phyloP scores from a whole-genome alignment of 306 rosid species.

The Quillaja saponaria region DNA sequence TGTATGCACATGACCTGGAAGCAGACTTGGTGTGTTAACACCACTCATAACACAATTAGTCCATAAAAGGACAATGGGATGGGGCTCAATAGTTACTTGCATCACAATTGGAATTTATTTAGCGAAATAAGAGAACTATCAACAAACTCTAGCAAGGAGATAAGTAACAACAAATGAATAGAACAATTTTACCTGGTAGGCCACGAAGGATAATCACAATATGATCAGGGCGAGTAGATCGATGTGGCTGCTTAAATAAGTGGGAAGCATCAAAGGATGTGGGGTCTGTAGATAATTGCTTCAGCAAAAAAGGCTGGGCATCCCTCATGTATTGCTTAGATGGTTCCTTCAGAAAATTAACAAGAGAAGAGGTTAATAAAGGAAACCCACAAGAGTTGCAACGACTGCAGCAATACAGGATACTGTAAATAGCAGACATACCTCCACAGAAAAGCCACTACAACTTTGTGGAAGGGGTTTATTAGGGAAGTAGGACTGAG shows the following conservation, averaged over 20 bases:
- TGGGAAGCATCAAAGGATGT: conserved; percentile 52
- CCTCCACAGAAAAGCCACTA: conserved; percentile 55
- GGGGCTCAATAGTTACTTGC: not conserved
- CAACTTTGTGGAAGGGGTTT: conserved; percentile 50
- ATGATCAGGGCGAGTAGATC: conserved; percentile 84
- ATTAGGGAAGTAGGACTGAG: conserved; percentile 52
- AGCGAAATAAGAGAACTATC: not conserved
- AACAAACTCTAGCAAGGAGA: conserved; percentile 11
- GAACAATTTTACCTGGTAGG: conserved; percentile 70
- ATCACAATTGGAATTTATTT: conserved; percentile 2
- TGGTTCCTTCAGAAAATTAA: conserved; percentile 33
- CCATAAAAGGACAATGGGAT: too few species aligned
- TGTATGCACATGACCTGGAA: too few species aligned
- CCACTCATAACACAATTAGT: too few species aligned
- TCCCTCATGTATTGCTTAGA: conserved; percentile 39
- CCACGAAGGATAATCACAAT: conserved; percentile 85
- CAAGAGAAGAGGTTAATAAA: not conserved
- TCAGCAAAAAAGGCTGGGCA: conserved; percentile 36
- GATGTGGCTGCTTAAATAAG: conserved; percentile 65
- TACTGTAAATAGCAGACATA: conserved; percentile 24
- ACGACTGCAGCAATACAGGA: not conserved
- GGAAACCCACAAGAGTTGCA: not conserved
- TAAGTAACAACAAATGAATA: not conserved
- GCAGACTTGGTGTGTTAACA: too few species aligned
- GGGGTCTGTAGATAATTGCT: conserved; percentile 40